These are phyloP conservation scores for Triticum monococcum DNA, from an alignment of 176 grass and related monocot species.

Conservation along the genomic window DNA sequence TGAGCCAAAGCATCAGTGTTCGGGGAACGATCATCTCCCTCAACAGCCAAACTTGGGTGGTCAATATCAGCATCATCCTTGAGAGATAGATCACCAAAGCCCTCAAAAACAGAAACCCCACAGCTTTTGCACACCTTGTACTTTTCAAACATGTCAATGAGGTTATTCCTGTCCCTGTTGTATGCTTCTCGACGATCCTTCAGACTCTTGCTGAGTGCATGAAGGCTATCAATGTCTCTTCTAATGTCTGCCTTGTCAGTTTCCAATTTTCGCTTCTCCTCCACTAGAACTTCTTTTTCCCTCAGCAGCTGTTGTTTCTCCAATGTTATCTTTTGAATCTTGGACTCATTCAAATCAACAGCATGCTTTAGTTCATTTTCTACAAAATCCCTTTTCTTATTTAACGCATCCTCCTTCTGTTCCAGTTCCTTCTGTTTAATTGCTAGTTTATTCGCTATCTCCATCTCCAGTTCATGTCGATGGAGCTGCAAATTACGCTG, in stretches of 20 bases:
- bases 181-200: conserved; percentile 68
- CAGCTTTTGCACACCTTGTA: conserved; percentile 83
- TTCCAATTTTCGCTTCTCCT: conserved; percentile 65
- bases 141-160: conserved; percentile 57
- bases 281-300: conserved; percentile 55
- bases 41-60: conserved; percentile 59
- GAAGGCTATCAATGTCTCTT: conserved; percentile 77
- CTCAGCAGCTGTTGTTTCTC: conserved; percentile 56
- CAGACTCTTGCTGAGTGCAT: conserved; percentile 57
- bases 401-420: conserved; percentile 59
- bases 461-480: conserved; percentile 76
- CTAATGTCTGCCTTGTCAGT: conserved; percentile 72
- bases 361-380: conserved; percentile 64
- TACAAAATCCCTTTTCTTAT: conserved; percentile 56
- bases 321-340: conserved; percentile 65
- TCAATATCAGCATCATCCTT: conserved; percentile 44
- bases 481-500: conserved; percentile 61
- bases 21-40: conserved; percentile 29
- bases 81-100: conserved; percentile 50
- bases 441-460: conserved; percentile 61
- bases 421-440: conserved; percentile 74
- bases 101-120: conserved; percentile 58
- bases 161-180: conserved; percentile 54
- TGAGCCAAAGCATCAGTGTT: conserved; percentile 41
- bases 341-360: conserved; percentile 58